Base-by-base conservation (phyloP, 2,329 filamentous ascomycete genomes). In the Exophiala bonariae region DNA sequence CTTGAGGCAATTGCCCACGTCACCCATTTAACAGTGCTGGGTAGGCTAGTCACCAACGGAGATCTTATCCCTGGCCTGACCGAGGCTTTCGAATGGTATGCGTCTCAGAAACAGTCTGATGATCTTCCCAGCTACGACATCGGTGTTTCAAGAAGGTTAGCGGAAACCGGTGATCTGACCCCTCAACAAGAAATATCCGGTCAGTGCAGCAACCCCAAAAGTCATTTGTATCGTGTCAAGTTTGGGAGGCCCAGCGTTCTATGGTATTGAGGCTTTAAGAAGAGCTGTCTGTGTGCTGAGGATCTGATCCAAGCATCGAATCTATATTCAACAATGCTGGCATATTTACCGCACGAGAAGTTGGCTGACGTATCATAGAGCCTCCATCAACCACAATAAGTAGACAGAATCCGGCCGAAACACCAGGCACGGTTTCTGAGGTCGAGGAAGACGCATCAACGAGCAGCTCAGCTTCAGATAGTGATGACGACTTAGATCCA, bases 11-110 rank as follows among this genome's bases (percentile, higher is more conserved):
- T 95, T 50, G 77, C 79, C 56, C 75, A 86, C 61, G 76, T 89
- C 35, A 67, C 91, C 45, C 77, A 83, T 33, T 83, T 86, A 55
- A 82, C 82, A 20, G 77, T 83, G 22, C 83, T 82, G 52, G 77
- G 85, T 44, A 71, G 75, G 2, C 61, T 72, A 17, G 61, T 50
- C 9, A 70, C 72, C 16, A 74, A 66, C 50, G 85, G 82, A 57
- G 86, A 89, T 54, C 77, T 77, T 34, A 79, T 90, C 11, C 95
- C 89, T 87, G 90, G 91, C 8, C 71, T 97, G 28, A 86, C 95
- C 52, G 91, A 96, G 67, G 83, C 87, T 19, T 66, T 99, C 16
- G 89, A 96, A 59, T 96, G 90, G 89, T 77, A 97, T 44, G 88
- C 89, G n/a, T 74, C 88, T 55, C 81, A 93, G 63, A 88, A 85